Evolutionary conservation across 306 rosid genomes (phyloP).

Genomic region (Carpinus viminea): DNA sequence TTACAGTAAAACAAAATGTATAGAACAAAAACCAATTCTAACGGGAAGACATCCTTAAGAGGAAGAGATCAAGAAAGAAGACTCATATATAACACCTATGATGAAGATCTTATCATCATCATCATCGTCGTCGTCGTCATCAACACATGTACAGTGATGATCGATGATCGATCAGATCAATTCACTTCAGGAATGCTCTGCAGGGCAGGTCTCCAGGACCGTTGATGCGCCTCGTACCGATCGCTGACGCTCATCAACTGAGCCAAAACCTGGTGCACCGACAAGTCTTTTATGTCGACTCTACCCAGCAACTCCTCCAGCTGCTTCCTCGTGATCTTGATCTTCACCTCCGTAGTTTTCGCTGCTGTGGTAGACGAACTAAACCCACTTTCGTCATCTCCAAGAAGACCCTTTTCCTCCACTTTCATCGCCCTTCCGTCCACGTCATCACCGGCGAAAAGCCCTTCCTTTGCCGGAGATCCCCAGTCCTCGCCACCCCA

Average conservation of each 20-base stretch:
- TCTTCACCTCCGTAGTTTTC: slow-evolving; percentile 53
- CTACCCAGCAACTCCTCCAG: slow-evolving; percentile 54
- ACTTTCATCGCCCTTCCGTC: background rate
- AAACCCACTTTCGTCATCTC: background rate
- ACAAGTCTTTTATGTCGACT: slow-evolving; percentile 49
- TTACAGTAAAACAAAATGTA: background rate
- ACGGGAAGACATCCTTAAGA: background rate
- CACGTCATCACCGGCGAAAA: background rate
- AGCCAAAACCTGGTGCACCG: slow-evolving; percentile 55
- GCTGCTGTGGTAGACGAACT: background rate
- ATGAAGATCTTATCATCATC: background rate
- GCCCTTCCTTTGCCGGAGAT: slow-evolving; percentile 3
- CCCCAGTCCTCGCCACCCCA: slow-evolving; percentile 56
- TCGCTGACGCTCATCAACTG: slow-evolving; percentile 43
- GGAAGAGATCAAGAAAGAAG: background rate
- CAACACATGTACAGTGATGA: background rate
- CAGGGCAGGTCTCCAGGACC: slow-evolving; percentile 70
- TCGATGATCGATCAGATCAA: slow-evolving; percentile 4
- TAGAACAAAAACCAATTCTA: background rate
- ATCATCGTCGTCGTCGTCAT: background rate
- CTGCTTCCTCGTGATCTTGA: slow-evolving; percentile 79
- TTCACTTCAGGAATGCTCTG: slow-evolving; percentile 74
- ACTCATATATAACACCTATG: no score
- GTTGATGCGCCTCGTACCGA: slow-evolving; percentile 40
- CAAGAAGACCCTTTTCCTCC: slow-evolving; percentile 15